Evolutionary conservation across 352 stramenopile species (phyloP).

Genomic region (Phytophthora kernoviae): DNA sequence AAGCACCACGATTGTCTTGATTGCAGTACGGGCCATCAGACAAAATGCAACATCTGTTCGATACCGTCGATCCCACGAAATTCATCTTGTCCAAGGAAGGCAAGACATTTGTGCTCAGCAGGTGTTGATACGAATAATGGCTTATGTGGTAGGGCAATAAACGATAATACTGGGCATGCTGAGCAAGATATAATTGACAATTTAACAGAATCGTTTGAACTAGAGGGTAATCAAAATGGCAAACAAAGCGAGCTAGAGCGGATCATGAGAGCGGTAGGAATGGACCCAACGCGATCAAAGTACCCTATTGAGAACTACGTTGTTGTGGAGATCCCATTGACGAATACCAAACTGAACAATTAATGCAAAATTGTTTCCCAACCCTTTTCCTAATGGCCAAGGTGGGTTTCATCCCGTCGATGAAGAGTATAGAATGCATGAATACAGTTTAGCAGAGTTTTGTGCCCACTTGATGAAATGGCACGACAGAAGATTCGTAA

Average conservation of each 20-base stretch:
- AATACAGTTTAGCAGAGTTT: slow-evolving; percentile 12
- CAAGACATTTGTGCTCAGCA: no score
- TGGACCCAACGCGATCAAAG: background rate
- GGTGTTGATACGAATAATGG: no score
- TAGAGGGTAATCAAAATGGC: background rate
- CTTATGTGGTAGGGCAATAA: no score
- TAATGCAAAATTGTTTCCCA: slow-evolving; percentile 24
- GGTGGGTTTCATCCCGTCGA: background rate
- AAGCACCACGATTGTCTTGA: no score
- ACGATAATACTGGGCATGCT: no score
- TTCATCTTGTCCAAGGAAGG: no score
- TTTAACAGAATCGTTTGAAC: slow-evolving; percentile 11
- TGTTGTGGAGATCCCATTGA: background rate
- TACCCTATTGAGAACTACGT: slow-evolving; percentile 2
- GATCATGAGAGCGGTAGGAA: slow-evolving; percentile 1
- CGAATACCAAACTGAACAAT: slow-evolving; percentile 10
- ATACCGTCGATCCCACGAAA: no score
- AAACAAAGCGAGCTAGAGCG: slow-evolving; percentile 6
- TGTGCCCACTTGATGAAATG: slow-evolving; percentile 16
- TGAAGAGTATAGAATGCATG: slow-evolving; percentile 4
- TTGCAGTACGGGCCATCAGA: no score
- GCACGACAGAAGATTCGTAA: background rate
- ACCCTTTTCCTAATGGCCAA: slow-evolving; percentile 8
- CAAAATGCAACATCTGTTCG: no score
- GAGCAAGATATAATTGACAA: slow-evolving; percentile 9